Evolutionary conservation across 1,284 basidiomycete genomes (phyloP).

Genomic region (Singerocomus rubriflavus): DNA sequence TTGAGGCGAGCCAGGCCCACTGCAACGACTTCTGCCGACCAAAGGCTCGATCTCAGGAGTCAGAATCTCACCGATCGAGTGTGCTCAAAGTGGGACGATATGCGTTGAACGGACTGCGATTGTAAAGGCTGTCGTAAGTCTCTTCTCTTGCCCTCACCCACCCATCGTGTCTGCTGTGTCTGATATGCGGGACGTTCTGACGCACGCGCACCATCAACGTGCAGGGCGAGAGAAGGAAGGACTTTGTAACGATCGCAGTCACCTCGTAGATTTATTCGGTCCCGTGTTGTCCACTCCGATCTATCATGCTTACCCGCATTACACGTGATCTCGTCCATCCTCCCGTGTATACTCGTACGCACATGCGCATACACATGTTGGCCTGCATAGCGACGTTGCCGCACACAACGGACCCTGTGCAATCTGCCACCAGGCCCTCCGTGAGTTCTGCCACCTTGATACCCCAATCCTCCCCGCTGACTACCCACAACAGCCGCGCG

Average conservation of each 20-base stretch:
- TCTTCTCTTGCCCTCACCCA: neutral
- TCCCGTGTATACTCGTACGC: too few relatives aligned
- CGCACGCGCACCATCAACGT: too few relatives aligned
- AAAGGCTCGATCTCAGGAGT: too few relatives aligned
- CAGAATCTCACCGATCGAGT: too few relatives aligned
- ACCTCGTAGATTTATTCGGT: conserved; percentile 47
- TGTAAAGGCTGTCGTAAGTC: conserved; percentile 78
- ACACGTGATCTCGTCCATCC: neutral
- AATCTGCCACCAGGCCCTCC: conserved; percentile 87
- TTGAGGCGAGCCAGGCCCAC: too few relatives aligned
- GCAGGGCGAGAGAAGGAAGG: conserved; percentile 77
- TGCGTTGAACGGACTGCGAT: conserved; percentile 90
- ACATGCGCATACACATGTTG: too few relatives aligned
- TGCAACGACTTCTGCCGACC: too few relatives aligned
- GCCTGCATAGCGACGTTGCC: conserved; percentile 53
- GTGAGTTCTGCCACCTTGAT: conserved; percentile 79
- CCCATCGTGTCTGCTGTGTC: too few relatives aligned
- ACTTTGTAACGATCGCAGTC: conserved; percentile 73
- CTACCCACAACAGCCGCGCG: conserved; percentile 45
- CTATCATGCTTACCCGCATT: too few relatives aligned
- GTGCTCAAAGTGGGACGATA: conserved; percentile 74
- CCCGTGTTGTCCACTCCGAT: too few relatives aligned
- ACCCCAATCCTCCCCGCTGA: conserved; percentile 75
- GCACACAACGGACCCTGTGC: conserved; percentile 79
- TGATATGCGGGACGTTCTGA: too few relatives aligned